phyloP scores from a whole-genome alignment of 345 rosid genomes.

The Clausena lansium region DNA sequence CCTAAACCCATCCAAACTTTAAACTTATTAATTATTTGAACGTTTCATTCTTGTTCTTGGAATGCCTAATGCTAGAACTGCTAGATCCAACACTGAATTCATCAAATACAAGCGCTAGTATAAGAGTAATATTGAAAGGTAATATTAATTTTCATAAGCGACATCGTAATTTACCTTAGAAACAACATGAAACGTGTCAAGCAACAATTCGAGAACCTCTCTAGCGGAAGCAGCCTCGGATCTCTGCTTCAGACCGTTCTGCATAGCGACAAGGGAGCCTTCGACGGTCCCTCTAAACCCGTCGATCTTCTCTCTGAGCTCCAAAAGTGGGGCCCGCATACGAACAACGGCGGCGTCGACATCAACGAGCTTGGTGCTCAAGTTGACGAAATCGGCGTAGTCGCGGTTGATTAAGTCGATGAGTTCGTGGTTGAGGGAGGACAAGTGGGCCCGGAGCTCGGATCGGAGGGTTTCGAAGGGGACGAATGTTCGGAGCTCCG shows the following conservation, averaged over 20 bases:
- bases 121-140: no score
- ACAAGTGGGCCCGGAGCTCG: constrained; percentile 79
- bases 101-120: not conserved
- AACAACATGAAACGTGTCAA: constrained; percentile 93
- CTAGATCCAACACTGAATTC: constrained; percentile 3
- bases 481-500: constrained; percentile 94
- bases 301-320: constrained; percentile 83
- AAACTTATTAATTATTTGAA: not conserved
- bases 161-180: constrained; percentile 56
- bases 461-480: constrained; percentile 94
- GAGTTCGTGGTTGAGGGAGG: constrained; percentile 92
- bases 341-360: constrained; percentile 88
- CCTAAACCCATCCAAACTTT: not conserved
- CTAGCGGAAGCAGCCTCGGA: constrained; percentile 92
- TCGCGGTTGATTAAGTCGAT: constrained; percentile 98
- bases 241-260: constrained; percentile 82
- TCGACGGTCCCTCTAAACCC: constrained; percentile 74
- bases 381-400: constrained; percentile 90
- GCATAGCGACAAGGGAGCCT: constrained; percentile 61
- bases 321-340: constrained; percentile 96
- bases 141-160: not conserved
- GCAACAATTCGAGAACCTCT: constrained; percentile 78
- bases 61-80: not conserved
- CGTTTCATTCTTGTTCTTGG: not conserved
- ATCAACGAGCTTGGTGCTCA: constrained; percentile 95